These are phyloP conservation scores for Phialophora macrospora DNA, from an alignment of 2,329 filamentous ascomycete genomes.

Conservation along the genomic window DNA sequence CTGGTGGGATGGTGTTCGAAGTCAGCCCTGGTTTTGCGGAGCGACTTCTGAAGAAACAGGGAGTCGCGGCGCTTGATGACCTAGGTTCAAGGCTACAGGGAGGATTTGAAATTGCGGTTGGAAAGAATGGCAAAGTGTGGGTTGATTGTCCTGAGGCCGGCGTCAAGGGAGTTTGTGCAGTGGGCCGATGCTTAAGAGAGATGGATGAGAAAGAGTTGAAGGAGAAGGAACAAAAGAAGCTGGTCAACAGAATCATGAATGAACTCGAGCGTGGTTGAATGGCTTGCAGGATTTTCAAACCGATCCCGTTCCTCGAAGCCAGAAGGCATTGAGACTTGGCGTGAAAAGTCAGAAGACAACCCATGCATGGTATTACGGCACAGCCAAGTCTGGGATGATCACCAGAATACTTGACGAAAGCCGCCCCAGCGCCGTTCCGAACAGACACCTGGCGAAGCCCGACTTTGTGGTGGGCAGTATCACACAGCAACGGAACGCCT, in stretches of 20 bases:
- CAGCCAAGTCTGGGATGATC: not conserved
- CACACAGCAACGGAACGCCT: not conserved
- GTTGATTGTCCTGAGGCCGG: conserved; percentile 73
- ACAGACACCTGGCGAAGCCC: not conserved
- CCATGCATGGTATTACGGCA: not conserved
- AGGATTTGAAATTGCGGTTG: conserved; percentile 91
- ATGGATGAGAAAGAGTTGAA: conserved; percentile 63
- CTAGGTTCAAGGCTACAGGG: conserved; percentile 72
- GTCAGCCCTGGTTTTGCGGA: conserved; percentile 83
- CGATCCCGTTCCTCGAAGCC: not conserved
- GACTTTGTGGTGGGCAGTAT: not conserved
- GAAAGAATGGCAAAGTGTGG: conserved; percentile 91
- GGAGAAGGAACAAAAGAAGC: conserved; percentile 52
- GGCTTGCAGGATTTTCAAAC: not conserved
- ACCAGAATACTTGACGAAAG: not conserved
- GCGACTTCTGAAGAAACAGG: conserved; percentile 69
- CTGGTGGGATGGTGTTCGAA: conserved; percentile 82
- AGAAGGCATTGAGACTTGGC: not conserved
- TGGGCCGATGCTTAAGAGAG: conserved; percentile 77
- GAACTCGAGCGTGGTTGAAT: conserved; percentile 44
- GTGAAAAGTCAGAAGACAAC: not conserved
- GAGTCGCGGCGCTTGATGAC: conserved; percentile 76
- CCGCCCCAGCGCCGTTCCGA: not conserved
- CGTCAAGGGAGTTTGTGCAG: conserved; percentile 72
- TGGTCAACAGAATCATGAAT: conserved; percentile 50